A percentile compares a stretch with the other conserved stretches of the same genome.
These are phyloP conservation scores for Suillus occidentalis DNA, from an alignment of 768 basidiomycete genomes.

Conservation along the genomic window DNA sequence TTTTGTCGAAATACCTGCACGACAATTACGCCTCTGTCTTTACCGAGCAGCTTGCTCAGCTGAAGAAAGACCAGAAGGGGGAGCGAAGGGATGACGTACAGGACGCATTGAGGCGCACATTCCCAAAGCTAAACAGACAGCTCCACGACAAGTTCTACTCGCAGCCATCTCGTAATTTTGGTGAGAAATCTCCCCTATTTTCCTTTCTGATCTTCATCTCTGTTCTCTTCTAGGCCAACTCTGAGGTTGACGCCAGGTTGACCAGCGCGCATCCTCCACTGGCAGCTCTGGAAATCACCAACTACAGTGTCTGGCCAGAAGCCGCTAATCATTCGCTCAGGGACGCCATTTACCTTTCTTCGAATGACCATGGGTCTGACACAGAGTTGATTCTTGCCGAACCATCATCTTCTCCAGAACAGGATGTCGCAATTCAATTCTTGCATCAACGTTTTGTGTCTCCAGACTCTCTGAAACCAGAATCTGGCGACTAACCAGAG, in stretches of 20 bases:
- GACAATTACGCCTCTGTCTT: constrained; percentile 76
- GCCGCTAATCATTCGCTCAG: background rate
- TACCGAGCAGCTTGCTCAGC: constrained; percentile 50
- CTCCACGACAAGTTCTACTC: constrained; percentile 68
- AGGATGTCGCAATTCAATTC: constrained; percentile 1
- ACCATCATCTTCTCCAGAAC: constrained; percentile 1
- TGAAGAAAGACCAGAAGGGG: constrained; percentile 41
- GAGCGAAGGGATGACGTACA: constrained; percentile 51
- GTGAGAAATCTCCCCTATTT: background rate
- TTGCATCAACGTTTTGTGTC: constrained; percentile 2
- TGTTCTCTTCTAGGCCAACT: background rate
- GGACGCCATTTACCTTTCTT: background rate
- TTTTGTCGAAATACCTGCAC: constrained; percentile 79
- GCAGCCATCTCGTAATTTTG: constrained; percentile 49
- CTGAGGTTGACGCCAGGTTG: background rate
- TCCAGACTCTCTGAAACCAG: background rate
- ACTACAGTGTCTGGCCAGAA: background rate
- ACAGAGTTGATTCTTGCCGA: constrained; percentile 1
- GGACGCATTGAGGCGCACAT: constrained; percentile 85
- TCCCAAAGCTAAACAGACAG: constrained; percentile 82
- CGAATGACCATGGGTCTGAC: background rate
- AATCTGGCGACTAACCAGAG: constrained; percentile 3
- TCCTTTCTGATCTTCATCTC: constrained; percentile 1
- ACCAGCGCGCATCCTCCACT: background rate
- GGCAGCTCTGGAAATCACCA: background rate